Percentiles rank a stretch among this genome's conserved stretches.
phyloP scores from a whole-genome alignment of 192 early-diverging fungal species.

The Gigaspora rosea region DNA sequence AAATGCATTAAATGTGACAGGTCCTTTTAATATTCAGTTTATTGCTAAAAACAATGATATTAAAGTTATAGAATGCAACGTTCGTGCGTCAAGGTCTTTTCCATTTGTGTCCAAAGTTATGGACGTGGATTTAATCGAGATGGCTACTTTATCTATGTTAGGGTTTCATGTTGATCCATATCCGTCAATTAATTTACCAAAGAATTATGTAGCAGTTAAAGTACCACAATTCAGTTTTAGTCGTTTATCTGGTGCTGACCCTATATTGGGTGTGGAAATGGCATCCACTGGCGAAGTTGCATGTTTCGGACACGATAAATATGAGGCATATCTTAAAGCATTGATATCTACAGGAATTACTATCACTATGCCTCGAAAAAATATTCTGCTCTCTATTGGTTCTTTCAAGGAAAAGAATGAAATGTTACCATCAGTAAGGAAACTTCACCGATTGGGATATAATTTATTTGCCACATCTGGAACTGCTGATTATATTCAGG shows the following conservation, averaged over 20 bases:
- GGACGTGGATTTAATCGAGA: constrained; percentile 88
- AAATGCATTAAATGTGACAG: constrained; percentile 90
- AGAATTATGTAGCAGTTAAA: constrained; percentile 87
- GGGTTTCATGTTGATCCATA: constrained; percentile 47
- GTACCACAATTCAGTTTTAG: constrained; percentile 97
- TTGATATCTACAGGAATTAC: constrained; percentile 76
- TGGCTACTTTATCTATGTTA: constrained; percentile 82
- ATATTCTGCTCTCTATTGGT: constrained; percentile 94
- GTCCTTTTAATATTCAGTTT: constrained; percentile 99
- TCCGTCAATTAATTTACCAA: constrained; percentile 56
- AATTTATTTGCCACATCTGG: constrained; percentile 94
- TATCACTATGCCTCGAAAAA: constrained; percentile 90
- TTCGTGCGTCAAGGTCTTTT: constrained; percentile 97
- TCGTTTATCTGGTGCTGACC: constrained; percentile 92
- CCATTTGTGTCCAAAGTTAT: constrained; percentile 97
- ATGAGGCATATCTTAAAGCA: constrained; percentile 82
- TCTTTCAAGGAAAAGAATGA: constrained; percentile 99
- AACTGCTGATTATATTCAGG: constrained; percentile 95
- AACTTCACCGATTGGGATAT: constrained; percentile 84
- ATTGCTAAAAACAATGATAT: constrained; percentile 63
- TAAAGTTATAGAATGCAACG: constrained; percentile 98
- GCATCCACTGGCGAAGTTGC: constrained; percentile 98
- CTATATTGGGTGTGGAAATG: constrained; percentile 98
- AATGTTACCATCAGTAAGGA: constrained; percentile 87
- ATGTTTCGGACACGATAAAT: constrained; percentile 89